Conservation (phyloP, 495 filamentous ascomycete genomes). For the Umbilicaria muhlenbergii region DNA sequence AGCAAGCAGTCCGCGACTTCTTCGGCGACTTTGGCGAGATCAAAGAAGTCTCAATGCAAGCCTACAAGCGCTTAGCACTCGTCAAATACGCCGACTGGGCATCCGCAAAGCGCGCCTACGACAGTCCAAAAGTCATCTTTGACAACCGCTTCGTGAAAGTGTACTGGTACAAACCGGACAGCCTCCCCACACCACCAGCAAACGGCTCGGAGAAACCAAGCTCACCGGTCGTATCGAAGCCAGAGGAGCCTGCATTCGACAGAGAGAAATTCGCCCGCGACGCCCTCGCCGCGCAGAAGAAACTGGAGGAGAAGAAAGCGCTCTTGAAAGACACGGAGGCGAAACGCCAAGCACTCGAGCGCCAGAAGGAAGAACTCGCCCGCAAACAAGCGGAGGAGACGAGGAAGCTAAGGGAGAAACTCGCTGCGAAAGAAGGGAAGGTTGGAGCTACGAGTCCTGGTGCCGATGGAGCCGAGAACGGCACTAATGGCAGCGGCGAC, state of each 20-base stretch:
- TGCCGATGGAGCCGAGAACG: conserved; percentile 13
- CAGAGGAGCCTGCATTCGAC: conserved; percentile 46
- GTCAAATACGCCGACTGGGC: conserved; percentile 64
- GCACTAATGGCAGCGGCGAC: conserved; percentile 7
- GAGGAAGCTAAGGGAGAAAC: conserved; percentile 46
- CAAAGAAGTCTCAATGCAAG: conserved; percentile 53
- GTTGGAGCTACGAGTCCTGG: conserved; percentile 5
- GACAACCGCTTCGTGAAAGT: conserved; percentile 97
- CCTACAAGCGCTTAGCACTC: conserved; percentile 61
- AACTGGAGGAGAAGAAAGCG: conserved; percentile 58
- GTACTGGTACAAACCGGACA: conserved; percentile 72
- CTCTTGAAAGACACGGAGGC: conserved; percentile 62
- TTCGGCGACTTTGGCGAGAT: conserved; percentile 78
- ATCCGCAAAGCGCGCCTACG: conserved; percentile 66
- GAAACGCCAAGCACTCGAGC: conserved; percentile 56
- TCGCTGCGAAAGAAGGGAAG: conserved; percentile 29
- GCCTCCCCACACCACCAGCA: conserved; percentile 20
- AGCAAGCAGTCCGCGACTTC: conserved; percentile 58
- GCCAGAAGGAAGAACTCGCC: conserved; percentile 57
- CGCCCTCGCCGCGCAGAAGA: conserved; percentile 66
- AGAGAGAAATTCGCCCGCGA: conserved; percentile 60
- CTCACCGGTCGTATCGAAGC: conserved; percentile 8
- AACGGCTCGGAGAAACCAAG: conserved; percentile 16
- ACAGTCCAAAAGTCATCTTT: conserved; percentile 87
- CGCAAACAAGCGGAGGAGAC: conserved; percentile 66